Evolutionary conservation across 2,329 filamentous ascomycete species (phyloP).

Genomic region (Ascosphaera aggregata): DNA sequence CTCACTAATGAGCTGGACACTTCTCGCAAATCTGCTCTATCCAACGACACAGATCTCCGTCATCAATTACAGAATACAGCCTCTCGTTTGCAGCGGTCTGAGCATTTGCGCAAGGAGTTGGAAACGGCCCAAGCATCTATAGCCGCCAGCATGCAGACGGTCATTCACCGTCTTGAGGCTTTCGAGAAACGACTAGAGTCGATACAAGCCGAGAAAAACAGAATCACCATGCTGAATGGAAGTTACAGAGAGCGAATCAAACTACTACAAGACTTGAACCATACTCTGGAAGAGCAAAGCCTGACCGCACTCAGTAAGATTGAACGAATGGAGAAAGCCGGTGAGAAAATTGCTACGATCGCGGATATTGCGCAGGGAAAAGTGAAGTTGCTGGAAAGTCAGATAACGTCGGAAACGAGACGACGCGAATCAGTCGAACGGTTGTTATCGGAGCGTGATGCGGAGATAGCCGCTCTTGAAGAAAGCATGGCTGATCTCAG

Average conservation of each 20-base stretch:
- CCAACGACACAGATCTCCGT: conserved; percentile 18
- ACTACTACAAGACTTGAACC: conserved; percentile 20
- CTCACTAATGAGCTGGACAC: conserved; percentile 14
- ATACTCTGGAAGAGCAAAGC: conserved; percentile 17
- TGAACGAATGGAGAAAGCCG: conserved; percentile 12
- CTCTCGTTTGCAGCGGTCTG: conserved; percentile 15
- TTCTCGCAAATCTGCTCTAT: conserved; percentile 12
- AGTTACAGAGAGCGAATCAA: conserved; percentile 22
- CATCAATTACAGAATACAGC: conserved; percentile 22
- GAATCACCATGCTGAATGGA: conserved; percentile 19
- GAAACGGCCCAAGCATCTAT: conserved; percentile 19
- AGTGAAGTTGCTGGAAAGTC: conserved; percentile 14
- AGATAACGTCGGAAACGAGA: conserved; percentile 13
- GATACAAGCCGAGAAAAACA: conserved; percentile 18
- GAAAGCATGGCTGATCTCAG: conserved; percentile 15
- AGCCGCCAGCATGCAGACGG: conserved; percentile 21
- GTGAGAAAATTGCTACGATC: conserved; percentile 17
- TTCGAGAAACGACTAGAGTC: conserved; percentile 19
- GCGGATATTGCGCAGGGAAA: conserved; percentile 11
- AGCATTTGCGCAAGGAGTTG: conserved; percentile 14
- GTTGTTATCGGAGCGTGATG: conserved; percentile 14
- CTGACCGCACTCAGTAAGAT: conserved; percentile 11
- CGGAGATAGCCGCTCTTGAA: conserved; percentile 13
- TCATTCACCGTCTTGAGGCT: conserved; percentile 19
- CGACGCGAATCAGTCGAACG: conserved; percentile 14